Evolutionary conservation across 2,329 filamentous ascomycete species (phyloP).

Genomic region (Ophiocordyceps camponoti-saundersi): DNA sequence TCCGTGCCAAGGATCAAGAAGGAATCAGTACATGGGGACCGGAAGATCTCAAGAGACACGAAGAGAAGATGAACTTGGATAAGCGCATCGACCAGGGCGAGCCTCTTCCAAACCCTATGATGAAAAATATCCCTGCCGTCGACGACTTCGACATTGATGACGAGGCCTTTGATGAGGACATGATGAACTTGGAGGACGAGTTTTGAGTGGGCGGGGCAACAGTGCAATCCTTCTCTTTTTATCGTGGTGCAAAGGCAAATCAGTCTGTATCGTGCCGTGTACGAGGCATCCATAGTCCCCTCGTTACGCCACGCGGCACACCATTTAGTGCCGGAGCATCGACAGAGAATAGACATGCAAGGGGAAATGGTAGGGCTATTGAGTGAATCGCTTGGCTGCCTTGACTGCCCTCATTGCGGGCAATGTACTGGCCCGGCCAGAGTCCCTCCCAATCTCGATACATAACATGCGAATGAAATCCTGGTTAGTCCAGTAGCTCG

Average conservation of each 20-base stretch:
- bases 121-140: constrained; percentile 3
- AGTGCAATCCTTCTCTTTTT: too few relatives aligned
- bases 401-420: constrained; percentile 43
- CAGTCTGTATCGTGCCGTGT: too few relatives aligned
- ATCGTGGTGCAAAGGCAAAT: too few relatives aligned
- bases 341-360: background rate
- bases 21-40: constrained; percentile 87
- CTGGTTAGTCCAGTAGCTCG: constrained; percentile 75
- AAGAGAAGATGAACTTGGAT: constrained; percentile 57
- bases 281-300: background rate
- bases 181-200: constrained; percentile 35
- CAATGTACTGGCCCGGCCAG: constrained; percentile 45
- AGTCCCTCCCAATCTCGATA: constrained; percentile 63
- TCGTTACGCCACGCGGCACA: background rate
- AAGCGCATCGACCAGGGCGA: constrained; percentile 46
- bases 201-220: constrained; percentile 7
- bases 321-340: background rate
- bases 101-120: constrained; percentile 10
- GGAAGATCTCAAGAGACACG: constrained; percentile 59
- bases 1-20: constrained; percentile 67
- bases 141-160: constrained; percentile 35
- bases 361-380: background rate
- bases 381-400: constrained; percentile 20
- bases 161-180: constrained; percentile 32
- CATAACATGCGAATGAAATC: constrained; percentile 89